A percentile compares a stretch with the other conserved stretches of the same genome.
Conservation (phyloP, 345 rosid genomes). For the Acer yangbiense region DNA sequence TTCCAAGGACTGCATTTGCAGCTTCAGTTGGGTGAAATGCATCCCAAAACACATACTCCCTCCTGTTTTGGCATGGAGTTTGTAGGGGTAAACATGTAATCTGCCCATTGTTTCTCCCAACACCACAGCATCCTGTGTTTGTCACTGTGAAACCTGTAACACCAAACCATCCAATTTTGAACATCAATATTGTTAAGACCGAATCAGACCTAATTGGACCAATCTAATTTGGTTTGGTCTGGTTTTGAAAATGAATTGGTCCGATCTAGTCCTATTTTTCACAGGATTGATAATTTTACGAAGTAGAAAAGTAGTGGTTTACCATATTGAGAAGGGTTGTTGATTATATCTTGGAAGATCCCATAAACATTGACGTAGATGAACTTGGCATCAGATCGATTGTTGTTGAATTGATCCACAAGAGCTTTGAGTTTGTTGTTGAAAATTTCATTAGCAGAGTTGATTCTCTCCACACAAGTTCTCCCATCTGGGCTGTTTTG, state of each 20-base stretch:
- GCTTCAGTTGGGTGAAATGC: slow-evolving; percentile 73
- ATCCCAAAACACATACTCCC: slow-evolving; percentile 69
- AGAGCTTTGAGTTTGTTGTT: slow-evolving; percentile 67
- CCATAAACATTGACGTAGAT: slow-evolving; percentile 72
- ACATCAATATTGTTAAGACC: too few relatives aligned
- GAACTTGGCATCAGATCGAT: slow-evolving; percentile 55
- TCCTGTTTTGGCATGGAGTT: slow-evolving; percentile 58
- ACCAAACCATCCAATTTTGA: background rate
- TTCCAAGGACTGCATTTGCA: slow-evolving; percentile 50
- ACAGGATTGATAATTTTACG: background rate
- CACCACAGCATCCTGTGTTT: slow-evolving; percentile 72
- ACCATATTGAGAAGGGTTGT: slow-evolving; percentile 56
- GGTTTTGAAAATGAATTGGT: too few relatives aligned
- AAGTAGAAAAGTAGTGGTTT: background rate
- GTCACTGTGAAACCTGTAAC: slow-evolving; percentile 58
- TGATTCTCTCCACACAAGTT: slow-evolving; percentile 63
- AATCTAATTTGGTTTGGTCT: too few relatives aligned
- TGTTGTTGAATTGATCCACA: slow-evolving; percentile 64
- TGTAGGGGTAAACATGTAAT: slow-evolving; percentile 68
- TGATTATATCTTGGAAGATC: slow-evolving; percentile 64
- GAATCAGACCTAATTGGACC: too few relatives aligned
- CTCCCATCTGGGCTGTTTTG: slow-evolving; percentile 62
- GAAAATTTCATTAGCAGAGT: slow-evolving; percentile 68
- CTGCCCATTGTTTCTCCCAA: slow-evolving; percentile 79
- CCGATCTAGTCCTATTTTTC: too few relatives aligned